Percentiles rank a stretch among this genome's conserved stretches.
Evolutionary conservation across 1,284 basidiomycete genomes (phyloP).

Genomic region (Fistulinella cinereoalba): DNA sequence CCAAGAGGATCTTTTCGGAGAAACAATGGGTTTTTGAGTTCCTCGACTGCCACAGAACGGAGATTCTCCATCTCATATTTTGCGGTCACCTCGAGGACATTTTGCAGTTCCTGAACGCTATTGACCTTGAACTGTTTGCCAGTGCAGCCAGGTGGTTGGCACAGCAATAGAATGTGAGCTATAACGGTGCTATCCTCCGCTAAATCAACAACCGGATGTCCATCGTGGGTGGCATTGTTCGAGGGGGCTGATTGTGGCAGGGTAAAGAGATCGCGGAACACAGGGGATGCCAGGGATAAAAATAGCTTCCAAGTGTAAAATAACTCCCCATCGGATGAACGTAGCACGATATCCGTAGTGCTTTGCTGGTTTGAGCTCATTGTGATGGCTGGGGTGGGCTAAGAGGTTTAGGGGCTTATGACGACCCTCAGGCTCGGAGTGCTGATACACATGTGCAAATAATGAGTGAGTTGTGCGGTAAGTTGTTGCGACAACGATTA

Average conservation of each 20-base stretch:
- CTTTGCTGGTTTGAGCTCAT: not conserved
- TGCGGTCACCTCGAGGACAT: constrained; percentile 8
- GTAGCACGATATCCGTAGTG: not conserved
- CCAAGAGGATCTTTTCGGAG: constrained; percentile 8
- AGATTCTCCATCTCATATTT: constrained; percentile 24
- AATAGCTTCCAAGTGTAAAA: constrained; percentile 28
- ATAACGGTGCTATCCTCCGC: constrained; percentile 29
- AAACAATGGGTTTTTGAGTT: constrained; percentile 1
- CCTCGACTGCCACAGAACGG: not conserved
- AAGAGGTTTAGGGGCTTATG: no score
- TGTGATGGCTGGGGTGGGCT: no score
- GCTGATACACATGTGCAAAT: constrained; percentile 4
- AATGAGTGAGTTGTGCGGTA: not conserved
- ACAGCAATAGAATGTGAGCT: constrained; percentile 26
- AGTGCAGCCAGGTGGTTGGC: constrained; percentile 20
- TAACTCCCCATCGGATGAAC: not conserved
- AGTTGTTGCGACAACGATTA: not conserved
- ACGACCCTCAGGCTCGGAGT: no score
- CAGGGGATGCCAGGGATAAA: constrained; percentile 25
- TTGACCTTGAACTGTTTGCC: not conserved
- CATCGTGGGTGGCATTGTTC: not conserved
- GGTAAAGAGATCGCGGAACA: constrained; percentile 31
- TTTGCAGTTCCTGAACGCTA: constrained; percentile 1
- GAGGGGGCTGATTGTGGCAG: constrained; percentile 11
- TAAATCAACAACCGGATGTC: constrained; percentile 21